Base-by-base conservation (phyloP, 2,329 filamentous ascomycete species). In the Ilyonectria destructans region DNA sequence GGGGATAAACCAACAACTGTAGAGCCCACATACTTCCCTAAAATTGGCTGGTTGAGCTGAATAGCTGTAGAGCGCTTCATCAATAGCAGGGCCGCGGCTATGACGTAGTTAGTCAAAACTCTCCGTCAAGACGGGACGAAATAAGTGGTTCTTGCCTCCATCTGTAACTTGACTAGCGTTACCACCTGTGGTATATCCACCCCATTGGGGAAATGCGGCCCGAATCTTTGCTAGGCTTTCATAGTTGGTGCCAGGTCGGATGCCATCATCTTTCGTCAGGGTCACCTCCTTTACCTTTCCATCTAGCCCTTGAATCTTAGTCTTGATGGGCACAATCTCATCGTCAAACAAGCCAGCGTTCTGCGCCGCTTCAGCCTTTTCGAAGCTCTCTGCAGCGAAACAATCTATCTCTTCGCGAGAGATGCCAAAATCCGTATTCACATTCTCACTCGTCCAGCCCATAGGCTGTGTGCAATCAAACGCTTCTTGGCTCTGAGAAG, bases 361-460 rank as follows among this genome's bases (percentile, higher is more conserved):
- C 83, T 98, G 96, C 1, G 96, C 95, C 49, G 82, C 86, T 85
- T 98, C 96, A 31, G 96, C 96, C 56, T 95, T 89, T 72, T 91
- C 89, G 86, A 95, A 98, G 51, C 92, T 95, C 85, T 97, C 94
- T 8, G 93, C 93, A 0, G 96, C 94, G 81, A 91, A 98, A 72
- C 88, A 85, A 82, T 99, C 96, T 84, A 98, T 93, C 80, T 85
- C 84, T 79, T 95, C 90, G 69, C 96, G 89, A 2, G 89, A 85
- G 79, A 99, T 92, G 79, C 92, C 89, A 82, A 98, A 98, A 84
- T 98, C 96, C 55, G 90, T 90, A 75, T 92, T 94, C 31, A 99
- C 95, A 80, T 98, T 98, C 86, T 99, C 96, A 67, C 92, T 96
- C 3, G 96, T 98, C 89, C 97, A 97, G 26, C 96, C 96, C 96